Conservation (phyloP, 768 basidiomycete species). For the Xerocomus spinulosus region DNA sequence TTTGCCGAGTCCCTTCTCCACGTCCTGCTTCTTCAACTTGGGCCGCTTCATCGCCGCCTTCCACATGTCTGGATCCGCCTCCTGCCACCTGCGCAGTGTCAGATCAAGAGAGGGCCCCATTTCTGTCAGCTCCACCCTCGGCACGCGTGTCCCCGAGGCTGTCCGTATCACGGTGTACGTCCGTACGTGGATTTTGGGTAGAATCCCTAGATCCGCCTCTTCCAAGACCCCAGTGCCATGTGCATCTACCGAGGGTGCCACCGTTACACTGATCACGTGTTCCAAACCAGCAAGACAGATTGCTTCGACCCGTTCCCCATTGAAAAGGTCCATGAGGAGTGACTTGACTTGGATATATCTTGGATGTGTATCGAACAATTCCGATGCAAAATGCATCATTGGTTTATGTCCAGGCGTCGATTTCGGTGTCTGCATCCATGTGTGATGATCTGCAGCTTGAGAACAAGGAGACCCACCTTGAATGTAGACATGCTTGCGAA, state of each 20-base stretch:
- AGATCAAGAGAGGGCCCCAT: conserved; percentile 94
- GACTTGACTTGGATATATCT: conserved; percentile 91
- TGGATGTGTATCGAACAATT: conserved; percentile 92
- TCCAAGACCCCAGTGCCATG: conserved; percentile 13
- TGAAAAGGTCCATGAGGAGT: conserved; percentile 86
- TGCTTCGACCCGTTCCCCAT: conserved; percentile 77
- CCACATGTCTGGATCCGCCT: conserved; percentile 72
- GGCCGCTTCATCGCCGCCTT: conserved; percentile 79
- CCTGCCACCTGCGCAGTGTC: conserved; percentile 64
- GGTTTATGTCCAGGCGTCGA: conserved; percentile 87
- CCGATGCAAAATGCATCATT: conserved; percentile 92
- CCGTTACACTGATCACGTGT: conserved; percentile 79
- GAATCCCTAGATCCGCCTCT: conserved; percentile 38
- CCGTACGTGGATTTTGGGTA: conserved; percentile 87
- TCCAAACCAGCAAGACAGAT: conserved; percentile 83
- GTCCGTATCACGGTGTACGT: conserved; percentile 75
- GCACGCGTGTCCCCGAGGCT: conserved; percentile 72
- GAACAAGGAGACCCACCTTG: conserved; percentile 50
- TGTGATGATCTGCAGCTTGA: too few relatives aligned
- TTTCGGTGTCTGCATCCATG: conserved; percentile 65
- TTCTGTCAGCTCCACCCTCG: conserved; percentile 74
- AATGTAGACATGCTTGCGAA: conserved; percentile 77
- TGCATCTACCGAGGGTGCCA: conserved; percentile 53
- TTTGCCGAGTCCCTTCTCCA: conserved; percentile 86
- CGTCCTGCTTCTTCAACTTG: conserved; percentile 83